Conservation (phyloP, 176 grass and related monocot genomes). For the Rhynchospora breviuscula region DNA sequence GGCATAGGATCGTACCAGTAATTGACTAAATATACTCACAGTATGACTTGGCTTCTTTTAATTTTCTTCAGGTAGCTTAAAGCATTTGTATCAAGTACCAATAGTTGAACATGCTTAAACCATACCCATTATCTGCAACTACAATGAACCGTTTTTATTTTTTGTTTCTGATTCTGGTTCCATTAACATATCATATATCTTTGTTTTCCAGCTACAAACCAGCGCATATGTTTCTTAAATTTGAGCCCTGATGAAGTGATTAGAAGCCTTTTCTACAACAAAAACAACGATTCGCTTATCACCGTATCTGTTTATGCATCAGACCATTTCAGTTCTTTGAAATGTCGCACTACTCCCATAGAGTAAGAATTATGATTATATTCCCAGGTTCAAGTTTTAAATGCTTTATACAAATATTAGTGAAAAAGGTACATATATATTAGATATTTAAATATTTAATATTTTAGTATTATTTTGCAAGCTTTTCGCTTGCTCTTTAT, state of each 20-base stretch:
- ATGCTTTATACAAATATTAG: neutral
- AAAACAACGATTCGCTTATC: slow-evolving; percentile 99
- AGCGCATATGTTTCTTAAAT: slow-evolving; percentile 86
- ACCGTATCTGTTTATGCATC: slow-evolving; percentile 98
- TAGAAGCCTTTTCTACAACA: slow-evolving; percentile 97
- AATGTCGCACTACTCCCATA: slow-evolving; percentile 94
- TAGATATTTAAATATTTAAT: neutral
- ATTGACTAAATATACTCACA: no score
- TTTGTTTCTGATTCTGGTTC: neutral
- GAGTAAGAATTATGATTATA: slow-evolving; percentile 53
- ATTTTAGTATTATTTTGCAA: neutral
- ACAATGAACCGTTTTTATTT: no score
- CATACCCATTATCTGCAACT: neutral
- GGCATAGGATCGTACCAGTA: neutral
- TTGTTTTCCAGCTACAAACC: slow-evolving; percentile 71
- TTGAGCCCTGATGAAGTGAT: slow-evolving; percentile 97
- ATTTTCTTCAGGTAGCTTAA: neutral
- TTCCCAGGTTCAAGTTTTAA: neutral
- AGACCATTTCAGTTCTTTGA: slow-evolving; percentile 94
- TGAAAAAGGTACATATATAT: neutral
- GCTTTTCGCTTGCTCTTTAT: slow-evolving; percentile 8
- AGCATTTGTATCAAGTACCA: neutral
- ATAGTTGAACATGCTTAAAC: neutral
- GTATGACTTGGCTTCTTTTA: no score
- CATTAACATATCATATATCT: neutral